Conservation (phyloP, 2,329 filamentous ascomycete genomes). For the Myriangium duriaei region DNA sequence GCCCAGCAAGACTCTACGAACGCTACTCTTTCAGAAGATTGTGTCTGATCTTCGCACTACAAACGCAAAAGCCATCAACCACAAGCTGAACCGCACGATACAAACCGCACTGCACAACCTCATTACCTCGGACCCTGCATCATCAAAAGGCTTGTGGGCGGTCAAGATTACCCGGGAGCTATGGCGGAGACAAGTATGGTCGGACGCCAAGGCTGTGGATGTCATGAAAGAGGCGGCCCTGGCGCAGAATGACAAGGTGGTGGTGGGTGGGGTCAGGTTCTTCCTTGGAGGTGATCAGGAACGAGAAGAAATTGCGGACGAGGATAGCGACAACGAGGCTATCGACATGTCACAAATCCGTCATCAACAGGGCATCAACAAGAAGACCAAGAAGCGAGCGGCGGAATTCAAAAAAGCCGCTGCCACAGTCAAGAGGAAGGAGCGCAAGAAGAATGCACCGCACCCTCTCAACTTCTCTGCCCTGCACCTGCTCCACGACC, state of each 20-base stretch:
- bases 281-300: constrained; percentile 95
- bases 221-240: constrained; percentile 93
- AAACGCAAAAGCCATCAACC: constrained; percentile 79
- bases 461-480: constrained; percentile 93
- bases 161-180: constrained; percentile 90
- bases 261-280: constrained; percentile 76
- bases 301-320: constrained; percentile 72
- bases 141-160: constrained; percentile 83
- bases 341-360: constrained; percentile 69
- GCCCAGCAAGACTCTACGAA: constrained; percentile 76
- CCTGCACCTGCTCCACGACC: constrained; percentile 83
- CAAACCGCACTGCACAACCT: constrained; percentile 91
- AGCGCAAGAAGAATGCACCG: constrained; percentile 77
- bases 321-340: constrained; percentile 68
- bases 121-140: constrained; percentile 71
- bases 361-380: constrained; percentile 85
- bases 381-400: constrained; percentile 83
- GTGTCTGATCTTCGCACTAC: constrained; percentile 78
- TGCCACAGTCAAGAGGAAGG: constrained; percentile 66
- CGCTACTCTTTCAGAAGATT: constrained; percentile 79
- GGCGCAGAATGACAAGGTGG: constrained; percentile 85
- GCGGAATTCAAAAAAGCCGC: constrained; percentile 69
- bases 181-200: constrained; percentile 96
- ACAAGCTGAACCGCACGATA: constrained; percentile 82
- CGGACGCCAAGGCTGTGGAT: constrained; percentile 86